phyloP scores from a whole-genome alignment of 495 filamentous ascomycete species.

The Cladorrhinum samala region DNA sequence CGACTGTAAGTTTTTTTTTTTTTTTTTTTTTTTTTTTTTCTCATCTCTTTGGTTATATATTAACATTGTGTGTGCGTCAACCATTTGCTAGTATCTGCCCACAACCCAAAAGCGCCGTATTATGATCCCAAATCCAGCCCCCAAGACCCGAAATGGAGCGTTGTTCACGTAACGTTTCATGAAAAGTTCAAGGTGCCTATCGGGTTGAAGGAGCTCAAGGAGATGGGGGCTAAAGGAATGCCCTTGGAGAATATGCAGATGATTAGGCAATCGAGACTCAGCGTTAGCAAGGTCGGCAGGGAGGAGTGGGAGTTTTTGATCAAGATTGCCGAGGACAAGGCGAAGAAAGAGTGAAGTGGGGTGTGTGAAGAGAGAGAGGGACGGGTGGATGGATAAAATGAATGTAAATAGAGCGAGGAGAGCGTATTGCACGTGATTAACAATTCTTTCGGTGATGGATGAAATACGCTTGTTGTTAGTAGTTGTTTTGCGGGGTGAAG shows the following conservation, averaged over 20 bases:
- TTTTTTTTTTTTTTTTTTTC: neutral
- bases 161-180: conserved; percentile 81
- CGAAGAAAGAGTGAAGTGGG: neutral
- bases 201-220: conserved; percentile 67
- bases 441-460: no score
- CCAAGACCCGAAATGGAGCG: conserved; percentile 81
- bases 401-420: no score
- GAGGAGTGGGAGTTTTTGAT: conserved; percentile 79
- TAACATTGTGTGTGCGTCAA: no score
- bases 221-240: conserved; percentile 49
- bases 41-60: neutral
- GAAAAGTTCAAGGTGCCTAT: conserved; percentile 72
- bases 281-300: conserved; percentile 69
- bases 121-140: conserved; percentile 68
- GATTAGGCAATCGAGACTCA: conserved; percentile 71
- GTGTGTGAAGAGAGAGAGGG: neutral
- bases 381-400: no score
- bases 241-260: conserved; percentile 77
- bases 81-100: conserved; percentile 83
- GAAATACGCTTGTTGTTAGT: no score
- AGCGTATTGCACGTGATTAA: no score
- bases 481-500: no score
- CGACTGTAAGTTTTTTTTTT: conserved; percentile 53
- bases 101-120: conserved; percentile 71
- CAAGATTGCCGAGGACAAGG: conserved; percentile 41